Conservation (phyloP, 164 flowering plant genomes). For the Vitis cinerea region DNA sequence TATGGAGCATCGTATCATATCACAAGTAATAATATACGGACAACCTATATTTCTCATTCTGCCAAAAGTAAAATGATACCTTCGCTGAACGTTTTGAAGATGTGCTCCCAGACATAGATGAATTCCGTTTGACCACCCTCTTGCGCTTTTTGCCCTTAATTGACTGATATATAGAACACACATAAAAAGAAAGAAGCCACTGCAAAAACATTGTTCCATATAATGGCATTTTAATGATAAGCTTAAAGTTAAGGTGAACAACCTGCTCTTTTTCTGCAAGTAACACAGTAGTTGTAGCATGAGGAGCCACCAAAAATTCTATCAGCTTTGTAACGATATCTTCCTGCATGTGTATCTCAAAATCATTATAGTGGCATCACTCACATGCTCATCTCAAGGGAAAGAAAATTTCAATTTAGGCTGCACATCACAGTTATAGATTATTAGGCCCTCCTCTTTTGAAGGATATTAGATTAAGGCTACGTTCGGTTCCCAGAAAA, state of each 20-base stretch:
- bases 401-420: background rate
- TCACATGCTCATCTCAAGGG: background rate
- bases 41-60: background rate
- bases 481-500: no score
- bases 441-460: background rate
- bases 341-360: slow-evolving; percentile 56
- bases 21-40: no score
- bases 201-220: background rate
- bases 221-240: background rate
- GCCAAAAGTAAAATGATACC: slow-evolving; percentile 39
- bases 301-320: slow-evolving; percentile 82
- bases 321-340: slow-evolving; percentile 71
- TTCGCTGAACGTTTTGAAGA: slow-evolving; percentile 51
- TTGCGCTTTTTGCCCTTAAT: slow-evolving; percentile 66
- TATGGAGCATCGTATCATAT: no score
- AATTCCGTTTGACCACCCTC: slow-evolving; percentile 41
- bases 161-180: slow-evolving; percentile 36
- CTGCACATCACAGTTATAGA: background rate
- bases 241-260: slow-evolving; percentile 5
- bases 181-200: background rate
- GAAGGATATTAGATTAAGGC: background rate
- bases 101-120: slow-evolving; percentile 44
- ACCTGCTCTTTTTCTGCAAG: slow-evolving; percentile 86
- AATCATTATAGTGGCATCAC: slow-evolving; percentile 1
- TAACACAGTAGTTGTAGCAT: slow-evolving; percentile 60